These are phyloP conservation scores for Rhodotorula sp. DNA, from an alignment of 1,284 basidiomycete species.

Conservation along the genomic window DNA sequence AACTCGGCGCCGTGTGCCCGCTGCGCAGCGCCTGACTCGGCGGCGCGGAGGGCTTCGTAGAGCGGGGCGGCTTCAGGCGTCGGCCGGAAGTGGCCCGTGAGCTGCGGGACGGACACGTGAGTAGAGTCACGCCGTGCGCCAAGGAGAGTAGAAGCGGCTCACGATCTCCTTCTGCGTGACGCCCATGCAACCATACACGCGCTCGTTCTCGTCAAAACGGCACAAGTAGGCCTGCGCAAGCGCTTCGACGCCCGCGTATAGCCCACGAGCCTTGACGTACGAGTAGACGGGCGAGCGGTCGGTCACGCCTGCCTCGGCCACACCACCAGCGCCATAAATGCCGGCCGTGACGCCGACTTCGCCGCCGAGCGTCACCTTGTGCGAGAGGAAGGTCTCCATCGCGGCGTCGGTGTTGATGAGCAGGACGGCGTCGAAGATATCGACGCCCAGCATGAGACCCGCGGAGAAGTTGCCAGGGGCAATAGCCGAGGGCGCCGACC, in stretches of 20 bases:
- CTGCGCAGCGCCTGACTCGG: conserved; percentile 57
- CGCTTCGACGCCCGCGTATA: conserved; percentile 55
- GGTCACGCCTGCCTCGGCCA: conserved; percentile 55
- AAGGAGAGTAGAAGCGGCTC: conserved; percentile 28
- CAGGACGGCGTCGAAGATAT: conserved; percentile 55
- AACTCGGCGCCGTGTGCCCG: conserved; percentile 45
- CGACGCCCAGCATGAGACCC: conserved; percentile 54
- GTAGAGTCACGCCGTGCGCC: neutral
- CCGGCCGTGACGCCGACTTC: conserved; percentile 58
- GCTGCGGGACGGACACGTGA: conserved; percentile 1
- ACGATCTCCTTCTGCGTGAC: conserved; percentile 54
- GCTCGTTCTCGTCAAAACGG: conserved; percentile 46
- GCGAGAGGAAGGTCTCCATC: conserved; percentile 54
- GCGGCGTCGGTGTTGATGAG: conserved; percentile 55
- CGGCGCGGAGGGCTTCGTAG: conserved; percentile 54
- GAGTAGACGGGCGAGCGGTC: conserved; percentile 13
- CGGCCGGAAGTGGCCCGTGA: conserved; percentile 52
- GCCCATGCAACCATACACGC: conserved; percentile 35
- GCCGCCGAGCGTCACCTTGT: conserved; percentile 57
- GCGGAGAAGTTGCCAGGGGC: conserved; percentile 49
- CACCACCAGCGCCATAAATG: conserved; percentile 56
- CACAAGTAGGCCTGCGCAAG: conserved; percentile 55
- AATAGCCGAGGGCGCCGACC: conserved; percentile 57
- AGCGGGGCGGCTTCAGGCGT: conserved; percentile 53
- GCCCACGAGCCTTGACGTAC: conserved; percentile 47